Percentiles rank a stretch among this genome's conserved stretches.
These are phyloP conservation scores for Fusarium subglutinans DNA, from an alignment of 2,329 filamentous ascomycete genomes.

Conservation along the genomic window DNA sequence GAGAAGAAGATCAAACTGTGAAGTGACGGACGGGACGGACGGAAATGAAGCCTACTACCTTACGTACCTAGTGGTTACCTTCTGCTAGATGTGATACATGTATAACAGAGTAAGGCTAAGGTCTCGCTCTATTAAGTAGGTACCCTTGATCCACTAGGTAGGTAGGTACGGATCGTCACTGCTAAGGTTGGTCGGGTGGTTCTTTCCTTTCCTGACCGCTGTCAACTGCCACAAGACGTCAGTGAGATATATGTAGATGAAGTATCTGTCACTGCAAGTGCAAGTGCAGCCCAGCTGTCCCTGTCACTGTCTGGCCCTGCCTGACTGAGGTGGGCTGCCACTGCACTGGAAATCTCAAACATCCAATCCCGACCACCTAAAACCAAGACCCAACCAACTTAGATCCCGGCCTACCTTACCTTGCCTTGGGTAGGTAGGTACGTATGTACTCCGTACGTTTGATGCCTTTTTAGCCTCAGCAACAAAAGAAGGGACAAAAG, in stretches of 20 bases:
- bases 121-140: not conserved
- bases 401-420: not conserved
- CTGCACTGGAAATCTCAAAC: not conserved
- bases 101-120: not conserved
- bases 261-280: not conserved
- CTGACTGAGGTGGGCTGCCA: not conserved
- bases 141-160: not conserved
- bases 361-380: not conserved
- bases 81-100: not conserved
- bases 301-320: not conserved
- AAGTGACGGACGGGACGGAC: not conserved
- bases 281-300: not conserved
- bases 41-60: not conserved
- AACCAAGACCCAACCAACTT: not conserved
- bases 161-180: not conserved
- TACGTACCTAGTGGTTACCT: not conserved
- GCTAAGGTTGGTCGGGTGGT: not conserved
- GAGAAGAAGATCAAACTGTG: not conserved
- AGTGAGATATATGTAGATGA: not conserved
- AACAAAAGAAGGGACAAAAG: slow-evolving; percentile 5
- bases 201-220: not conserved
- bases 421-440: not conserved
- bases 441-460: not conserved
- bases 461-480: not conserved
- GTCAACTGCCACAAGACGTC: not conserved